Evolutionary conservation across 2,329 filamentous ascomycete genomes (phyloP), one percentile per base, ranked within the genome.

Genomic region (Cylindrodendrum hubeiense): DNA sequence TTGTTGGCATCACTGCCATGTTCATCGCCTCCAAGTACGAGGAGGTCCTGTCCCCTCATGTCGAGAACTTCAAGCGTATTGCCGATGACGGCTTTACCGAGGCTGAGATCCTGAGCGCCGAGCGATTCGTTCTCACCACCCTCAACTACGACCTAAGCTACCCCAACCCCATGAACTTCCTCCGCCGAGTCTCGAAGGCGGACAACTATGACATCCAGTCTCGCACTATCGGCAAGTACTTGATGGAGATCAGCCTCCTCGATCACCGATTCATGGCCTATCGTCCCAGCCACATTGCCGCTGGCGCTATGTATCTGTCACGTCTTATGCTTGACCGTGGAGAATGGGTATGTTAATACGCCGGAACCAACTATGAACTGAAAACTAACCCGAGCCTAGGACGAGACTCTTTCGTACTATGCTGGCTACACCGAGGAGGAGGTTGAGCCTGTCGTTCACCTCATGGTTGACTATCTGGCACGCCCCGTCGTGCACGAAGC

Each of bases 21-120:
- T 98, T 98, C 85, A 97, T 98, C 77, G 96, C 96, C 13, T 97
- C 95, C 77, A 99, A 99, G 84, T 99, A 98, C 79, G 95, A 99
- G 82, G 96, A 99, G 79, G 95, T 99, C 53, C 88, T 99, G 54
- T 98, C 96, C 12, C 96, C 96, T 49, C 95, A 98, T 74, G 95
- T 99, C 41, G 91, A 93, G 79, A 98, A 98, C 86, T 99, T 99
- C 86, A 93, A 93, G 74, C 94, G 97, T 76, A 95, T 99, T 74
- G 94, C 96, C 76, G 96, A 99, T 76, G 94, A 98, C 80, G 96
- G 95, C 61, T 99, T 98, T 82, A 93, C 90, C 5, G 95, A 98
- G 79, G 90, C 93, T 49, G 96, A 99, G 83, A 98, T 99, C 72
- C 87, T 99, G 41, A 95, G 93, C 77, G 96, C 96, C n/a, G 96